Base-by-base conservation (phyloP, 2,329 filamentous ascomycete species). In the Ceratocystiopsis minuta region DNA sequence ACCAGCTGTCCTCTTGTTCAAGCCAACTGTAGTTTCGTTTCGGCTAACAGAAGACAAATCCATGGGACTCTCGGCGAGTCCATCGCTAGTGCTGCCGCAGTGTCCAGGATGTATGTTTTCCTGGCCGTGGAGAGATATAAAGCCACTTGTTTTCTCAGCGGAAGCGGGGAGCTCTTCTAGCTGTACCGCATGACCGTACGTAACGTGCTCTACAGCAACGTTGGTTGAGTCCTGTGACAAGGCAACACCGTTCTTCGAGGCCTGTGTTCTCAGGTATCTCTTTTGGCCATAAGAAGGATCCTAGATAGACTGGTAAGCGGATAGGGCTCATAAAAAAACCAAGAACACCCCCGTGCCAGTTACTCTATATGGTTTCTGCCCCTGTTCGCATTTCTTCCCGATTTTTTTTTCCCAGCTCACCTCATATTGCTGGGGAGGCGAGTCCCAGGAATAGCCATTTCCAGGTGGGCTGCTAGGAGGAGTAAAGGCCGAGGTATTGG, bases 381-480 rank as follows among this genome's bases (percentile, higher is more conserved):
- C 24, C 2, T 10, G 7, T 28, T 10, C 5, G 24, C 7, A 10
- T 10, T 9, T 28, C n/a, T 28, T 10, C 5, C 7, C 6, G 4
- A 10, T 28, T 28, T 6, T 10, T 28, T 28, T 6, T 28, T n/a
- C n/a, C 24, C 32, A 24, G 42, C 49, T 46, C 37, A 53, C 52
- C 16, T 53, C 50, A 7, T 34, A 4, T 3, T 43, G 40, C n/a
- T 41, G 31, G 15, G 37, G 12, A 4, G 47, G 18, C n/a, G 38
- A 37, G 7, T 51, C 46, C 48, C 50, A 51, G 3, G 59, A 51
- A 38, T 60, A 57, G 34, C 57, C 60, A 37, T 67, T 60, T 38
- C 60, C 68, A 52, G 72, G 63, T 43, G 62, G 63, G 52, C 64
- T 69, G 48, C 60, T 61, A 15, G 67, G 61, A 44, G 66, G 64